Conservation (phyloP, 148 eudicot species). For the Beta vulgaris region DNA sequence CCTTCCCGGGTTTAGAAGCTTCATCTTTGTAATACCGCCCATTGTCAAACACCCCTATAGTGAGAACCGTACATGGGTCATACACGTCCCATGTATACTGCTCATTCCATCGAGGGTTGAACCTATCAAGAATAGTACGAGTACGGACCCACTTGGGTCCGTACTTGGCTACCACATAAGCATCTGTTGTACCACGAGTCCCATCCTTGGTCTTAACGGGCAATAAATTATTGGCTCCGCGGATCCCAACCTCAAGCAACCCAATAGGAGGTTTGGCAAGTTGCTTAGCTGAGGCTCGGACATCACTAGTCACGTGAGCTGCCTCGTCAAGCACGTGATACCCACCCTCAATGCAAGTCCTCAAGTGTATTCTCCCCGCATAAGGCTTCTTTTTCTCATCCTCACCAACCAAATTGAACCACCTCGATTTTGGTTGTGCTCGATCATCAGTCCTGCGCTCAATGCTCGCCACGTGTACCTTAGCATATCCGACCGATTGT, state of each 20-base stretch:
- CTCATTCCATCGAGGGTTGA: constrained; percentile 91
- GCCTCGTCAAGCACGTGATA: constrained; percentile 98
- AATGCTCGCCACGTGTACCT: constrained; percentile 58
- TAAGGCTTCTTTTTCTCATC: constrained; percentile 54
- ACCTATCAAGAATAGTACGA: constrained; percentile 71
- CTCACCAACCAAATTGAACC: constrained; percentile 73
- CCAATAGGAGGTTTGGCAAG: constrained; percentile 74
- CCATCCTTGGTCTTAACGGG: constrained; percentile 86
- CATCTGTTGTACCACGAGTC: constrained; percentile 73
- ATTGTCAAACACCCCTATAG: constrained; percentile 80
- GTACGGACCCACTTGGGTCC: constrained; percentile 94
- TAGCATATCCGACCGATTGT: constrained; percentile 49
- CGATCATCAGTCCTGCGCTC: constrained; percentile 56
- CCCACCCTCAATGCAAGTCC: constrained; percentile 81
- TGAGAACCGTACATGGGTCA: constrained; percentile 84
- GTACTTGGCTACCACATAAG: constrained; percentile 82
- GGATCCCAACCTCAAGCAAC: constrained; percentile 73
- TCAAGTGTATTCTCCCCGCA: constrained; percentile 73
- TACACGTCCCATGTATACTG: constrained; percentile 88
- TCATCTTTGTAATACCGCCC: constrained; percentile 59
- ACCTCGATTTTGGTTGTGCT: constrained; percentile 60
- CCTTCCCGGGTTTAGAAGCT: constrained; percentile 43
- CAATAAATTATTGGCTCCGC: constrained; percentile 64
- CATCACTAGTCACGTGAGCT: constrained; percentile 91
- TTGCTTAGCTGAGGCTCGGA: constrained; percentile 71